phyloP scores from a whole-genome alignment of 2,329 filamentous ascomycete species.

The Colletotrichum higginsianum region DNA sequence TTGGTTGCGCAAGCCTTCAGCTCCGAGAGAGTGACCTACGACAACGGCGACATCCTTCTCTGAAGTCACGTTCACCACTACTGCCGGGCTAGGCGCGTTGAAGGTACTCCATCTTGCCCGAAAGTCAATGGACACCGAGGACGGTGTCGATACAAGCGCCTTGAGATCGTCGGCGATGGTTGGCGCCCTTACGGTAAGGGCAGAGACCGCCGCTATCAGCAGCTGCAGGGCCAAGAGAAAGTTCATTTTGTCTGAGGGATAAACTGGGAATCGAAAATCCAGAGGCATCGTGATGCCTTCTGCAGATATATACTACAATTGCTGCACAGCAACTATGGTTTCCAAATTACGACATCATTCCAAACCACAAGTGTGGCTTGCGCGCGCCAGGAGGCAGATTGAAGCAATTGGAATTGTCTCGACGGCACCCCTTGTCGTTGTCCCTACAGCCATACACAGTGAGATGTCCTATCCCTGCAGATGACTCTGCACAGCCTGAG shows the following conservation, averaged over 20 bases:
- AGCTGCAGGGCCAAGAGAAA: background rate
- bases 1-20: too few species aligned
- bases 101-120: constrained; percentile 26
- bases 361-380: too few species aligned
- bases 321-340: too few species aligned
- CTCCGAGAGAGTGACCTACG: background rate
- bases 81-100: constrained; percentile 10
- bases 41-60: constrained; percentile 27
- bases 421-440: too few species aligned
- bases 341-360: too few species aligned
- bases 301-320: too few species aligned
- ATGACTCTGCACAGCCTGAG: background rate
- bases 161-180: constrained; percentile 11
- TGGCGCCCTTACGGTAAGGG: background rate
- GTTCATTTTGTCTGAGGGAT: background rate
- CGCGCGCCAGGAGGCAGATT: too few species aligned
- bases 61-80: constrained; percentile 20
- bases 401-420: too few species aligned
- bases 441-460: background rate
- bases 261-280: too few species aligned
- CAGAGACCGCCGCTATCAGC: background rate
- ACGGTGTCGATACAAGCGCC: constrained; percentile 1
- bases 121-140: constrained; percentile 3
- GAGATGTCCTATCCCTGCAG: constrained; percentile 15
- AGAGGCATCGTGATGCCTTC: too few species aligned